Conservation (phyloP, 352 stramenopile genomes). For the Pythium myriotylum region DNA sequence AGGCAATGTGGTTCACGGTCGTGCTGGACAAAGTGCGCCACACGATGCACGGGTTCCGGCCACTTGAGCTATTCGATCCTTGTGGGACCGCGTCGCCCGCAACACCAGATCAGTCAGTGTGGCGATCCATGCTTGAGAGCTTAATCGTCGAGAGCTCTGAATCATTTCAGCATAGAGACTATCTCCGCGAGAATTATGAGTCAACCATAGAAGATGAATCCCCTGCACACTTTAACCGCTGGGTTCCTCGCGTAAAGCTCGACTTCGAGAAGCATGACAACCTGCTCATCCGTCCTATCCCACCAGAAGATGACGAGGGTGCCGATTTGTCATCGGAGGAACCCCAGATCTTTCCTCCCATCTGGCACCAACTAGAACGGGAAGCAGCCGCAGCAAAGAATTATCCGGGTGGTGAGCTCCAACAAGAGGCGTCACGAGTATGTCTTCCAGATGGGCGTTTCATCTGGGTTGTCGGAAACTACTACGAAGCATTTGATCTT, state of each 20-base stretch:
- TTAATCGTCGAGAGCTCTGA: slow-evolving; percentile 35
- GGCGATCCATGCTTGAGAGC: slow-evolving; percentile 6
- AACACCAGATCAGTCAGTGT: neutral
- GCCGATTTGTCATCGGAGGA: slow-evolving; percentile 48
- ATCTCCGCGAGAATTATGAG: neutral
- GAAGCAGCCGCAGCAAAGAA: slow-evolving; percentile 1
- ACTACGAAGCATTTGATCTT: slow-evolving; percentile 46
- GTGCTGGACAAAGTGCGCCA: slow-evolving; percentile 46
- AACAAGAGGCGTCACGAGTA: slow-evolving; percentile 44
- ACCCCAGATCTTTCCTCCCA: slow-evolving; percentile 48
- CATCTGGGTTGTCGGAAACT: slow-evolving; percentile 49
- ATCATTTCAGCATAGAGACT: slow-evolving; percentile 14
- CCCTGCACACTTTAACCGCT: slow-evolving; percentile 3
- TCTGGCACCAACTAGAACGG: slow-evolving; percentile 14
- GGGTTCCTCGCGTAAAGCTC: slow-evolving; percentile 41
- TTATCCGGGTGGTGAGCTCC: slow-evolving; percentile 21
- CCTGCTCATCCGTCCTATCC: slow-evolving; percentile 39
- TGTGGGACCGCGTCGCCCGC: neutral
- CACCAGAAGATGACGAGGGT: slow-evolving; percentile 24
- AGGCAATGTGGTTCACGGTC: slow-evolving; percentile 31
- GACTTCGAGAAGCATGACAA: slow-evolving; percentile 37
- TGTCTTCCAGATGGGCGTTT: slow-evolving; percentile 22
- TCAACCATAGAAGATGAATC: neutral
- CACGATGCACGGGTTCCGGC: slow-evolving; percentile 10
- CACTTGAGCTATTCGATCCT: slow-evolving; percentile 7